Evolutionary conservation across 345 rosid genomes (phyloP).

Genomic region (Citrus cavaleriei): DNA sequence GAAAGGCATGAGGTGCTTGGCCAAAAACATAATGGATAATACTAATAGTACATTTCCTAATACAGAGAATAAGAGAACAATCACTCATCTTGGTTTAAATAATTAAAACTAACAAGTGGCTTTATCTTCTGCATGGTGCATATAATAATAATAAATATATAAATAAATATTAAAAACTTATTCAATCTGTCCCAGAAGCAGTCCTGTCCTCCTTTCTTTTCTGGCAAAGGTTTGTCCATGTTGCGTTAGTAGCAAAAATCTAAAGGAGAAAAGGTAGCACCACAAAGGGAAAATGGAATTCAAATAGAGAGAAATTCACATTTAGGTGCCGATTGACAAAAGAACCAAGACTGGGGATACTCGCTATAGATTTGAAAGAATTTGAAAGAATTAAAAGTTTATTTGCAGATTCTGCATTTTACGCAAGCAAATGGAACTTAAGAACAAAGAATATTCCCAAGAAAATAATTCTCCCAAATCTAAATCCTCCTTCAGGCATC

Average conservation of each 20-base stretch:
- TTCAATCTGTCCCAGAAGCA: background rate
- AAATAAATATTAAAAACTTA: background rate
- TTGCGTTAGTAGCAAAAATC: background rate
- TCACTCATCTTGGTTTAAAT: background rate
- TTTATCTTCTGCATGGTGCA: background rate
- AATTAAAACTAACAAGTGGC: background rate
- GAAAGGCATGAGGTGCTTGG: background rate
- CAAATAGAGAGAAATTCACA: background rate
- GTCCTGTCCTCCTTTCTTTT: background rate
- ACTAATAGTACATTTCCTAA: background rate
- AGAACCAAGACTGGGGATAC: background rate
- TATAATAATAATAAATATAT: background rate
- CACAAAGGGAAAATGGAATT: background rate
- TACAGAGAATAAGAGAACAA: background rate
- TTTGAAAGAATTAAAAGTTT: background rate
- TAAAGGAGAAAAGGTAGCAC: background rate
- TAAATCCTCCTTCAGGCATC: background rate
- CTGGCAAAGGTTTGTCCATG: background rate
- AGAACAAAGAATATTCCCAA: background rate
- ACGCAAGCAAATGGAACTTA: background rate
- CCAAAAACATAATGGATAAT: background rate
- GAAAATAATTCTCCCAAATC: constrained; percentile 1
- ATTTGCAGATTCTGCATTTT: background rate
- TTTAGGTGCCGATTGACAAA: background rate
- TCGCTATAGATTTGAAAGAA: background rate